These are phyloP conservation scores for Tuber umbilicatum DNA, from an alignment of 495 filamentous ascomycete genomes.

Conservation along the genomic window DNA sequence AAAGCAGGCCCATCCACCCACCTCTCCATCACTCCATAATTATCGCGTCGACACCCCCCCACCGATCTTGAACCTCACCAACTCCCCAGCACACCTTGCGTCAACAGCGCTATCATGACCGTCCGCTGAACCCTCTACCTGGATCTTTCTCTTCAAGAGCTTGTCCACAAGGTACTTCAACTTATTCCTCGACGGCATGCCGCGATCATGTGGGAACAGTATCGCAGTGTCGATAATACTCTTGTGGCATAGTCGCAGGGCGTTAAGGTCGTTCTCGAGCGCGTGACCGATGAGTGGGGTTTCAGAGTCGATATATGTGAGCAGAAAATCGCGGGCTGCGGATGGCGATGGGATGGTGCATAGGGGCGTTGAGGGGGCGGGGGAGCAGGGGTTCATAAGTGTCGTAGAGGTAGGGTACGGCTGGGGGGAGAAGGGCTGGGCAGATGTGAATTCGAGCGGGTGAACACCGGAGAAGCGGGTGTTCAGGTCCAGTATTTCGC, in stretches of 20 bases:
- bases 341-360: conserved; percentile 63
- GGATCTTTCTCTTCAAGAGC: conserved; percentile 66
- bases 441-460: conserved; percentile 63
- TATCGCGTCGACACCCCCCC: conserved; percentile 54
- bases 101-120: conserved; percentile 90
- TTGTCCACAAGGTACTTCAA: conserved; percentile 62
- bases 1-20: neutral
- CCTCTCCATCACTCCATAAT: neutral
- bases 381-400: conserved; percentile 27
- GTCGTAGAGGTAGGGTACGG: conserved; percentile 19
- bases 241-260: conserved; percentile 72
- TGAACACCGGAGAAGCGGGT: conserved; percentile 80
- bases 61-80: conserved; percentile 62
- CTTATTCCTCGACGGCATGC: conserved; percentile 67
- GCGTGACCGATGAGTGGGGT: conserved; percentile 89
- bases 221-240: conserved; percentile 79
- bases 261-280: conserved; percentile 89
- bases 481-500: conserved; percentile 82
- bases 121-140: conserved; percentile 55
- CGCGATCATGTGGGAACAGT: conserved; percentile 68
- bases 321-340: conserved; percentile 65
- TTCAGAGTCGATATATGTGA: conserved; percentile 59
- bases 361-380: conserved; percentile 5
- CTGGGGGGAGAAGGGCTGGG: conserved; percentile 51
- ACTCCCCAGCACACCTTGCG: conserved; percentile 75